A percentile compares a stretch with the other conserved stretches of the same genome.
phyloP scores from a whole-genome alignment of 2,329 filamentous ascomycete genomes.

The Talaromyces sp. region DNA sequence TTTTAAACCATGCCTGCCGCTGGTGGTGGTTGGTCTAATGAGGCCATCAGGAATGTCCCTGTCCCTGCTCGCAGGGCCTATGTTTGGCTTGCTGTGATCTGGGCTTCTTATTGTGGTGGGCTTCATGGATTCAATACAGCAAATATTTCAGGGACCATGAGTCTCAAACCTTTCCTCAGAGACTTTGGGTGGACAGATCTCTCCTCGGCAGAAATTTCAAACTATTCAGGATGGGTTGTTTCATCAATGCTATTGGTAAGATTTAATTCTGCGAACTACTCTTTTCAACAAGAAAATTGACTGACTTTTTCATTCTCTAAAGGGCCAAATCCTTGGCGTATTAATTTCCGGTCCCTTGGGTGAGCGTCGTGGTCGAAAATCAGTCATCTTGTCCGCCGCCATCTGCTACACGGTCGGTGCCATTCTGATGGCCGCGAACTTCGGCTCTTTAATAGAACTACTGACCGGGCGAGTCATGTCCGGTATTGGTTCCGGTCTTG shows the following conservation, averaged over 20 bases:
- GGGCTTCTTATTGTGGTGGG: conserved; percentile 24
- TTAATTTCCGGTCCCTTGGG: conserved; percentile 19
- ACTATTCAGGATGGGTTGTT: conserved; percentile 23
- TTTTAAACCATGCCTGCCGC: conserved; percentile 21
- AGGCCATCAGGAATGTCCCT: conserved; percentile 20
- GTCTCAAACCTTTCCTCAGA: conserved; percentile 19
- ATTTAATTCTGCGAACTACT: neutral
- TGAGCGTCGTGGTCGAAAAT: conserved; percentile 24
- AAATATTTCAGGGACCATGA: conserved; percentile 28
- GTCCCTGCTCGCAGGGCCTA: conserved; percentile 14
- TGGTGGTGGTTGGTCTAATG: conserved; percentile 18
- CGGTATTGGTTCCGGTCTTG: conserved; percentile 20
- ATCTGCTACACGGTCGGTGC: conserved; percentile 23
- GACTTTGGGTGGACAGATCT: conserved; percentile 22
- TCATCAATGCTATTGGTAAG: conserved; percentile 24
- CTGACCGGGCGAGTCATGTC: conserved; percentile 21
- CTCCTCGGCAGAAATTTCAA: conserved; percentile 7
- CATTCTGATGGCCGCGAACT: conserved; percentile 24
- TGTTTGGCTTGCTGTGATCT: conserved; percentile 22
- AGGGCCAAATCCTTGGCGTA: conserved; percentile 21
- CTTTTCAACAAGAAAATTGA: no score
- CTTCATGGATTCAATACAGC: conserved; percentile 27
- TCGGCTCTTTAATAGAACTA: conserved; percentile 20
- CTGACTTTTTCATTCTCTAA: no score
- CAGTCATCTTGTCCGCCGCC: conserved; percentile 16